A percentile compares a stretch with the other conserved stretches of the same genome.
These are phyloP conservation scores for Eimeria necatrix DNA, from an alignment of 169 alveolate species.

Conservation along the genomic window DNA sequence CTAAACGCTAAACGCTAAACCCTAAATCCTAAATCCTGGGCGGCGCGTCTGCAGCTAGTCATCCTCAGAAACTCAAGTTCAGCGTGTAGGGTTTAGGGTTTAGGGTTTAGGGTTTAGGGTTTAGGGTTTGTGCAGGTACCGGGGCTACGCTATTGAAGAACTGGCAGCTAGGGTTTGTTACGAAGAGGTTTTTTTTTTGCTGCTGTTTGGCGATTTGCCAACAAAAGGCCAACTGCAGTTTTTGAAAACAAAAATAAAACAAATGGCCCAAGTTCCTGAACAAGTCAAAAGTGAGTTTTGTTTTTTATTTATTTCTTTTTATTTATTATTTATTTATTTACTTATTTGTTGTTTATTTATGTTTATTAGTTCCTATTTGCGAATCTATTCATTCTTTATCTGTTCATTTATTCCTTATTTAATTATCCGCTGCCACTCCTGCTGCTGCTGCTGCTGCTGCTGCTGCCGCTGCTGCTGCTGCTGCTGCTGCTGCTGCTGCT, in stretches of 20 bases:
- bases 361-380: too few relatives aligned
- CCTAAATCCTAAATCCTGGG: background rate
- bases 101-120: constrained; percentile 4
- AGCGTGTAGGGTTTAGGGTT: background rate
- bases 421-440: too few relatives aligned
- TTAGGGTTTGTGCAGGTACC: constrained; percentile 72
- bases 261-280: constrained; percentile 2
- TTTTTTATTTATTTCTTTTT: too few relatives aligned
- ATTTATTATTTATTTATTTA: too few relatives aligned
- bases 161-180: constrained; percentile 90
- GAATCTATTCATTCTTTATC: too few relatives aligned
- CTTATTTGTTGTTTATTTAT: too few relatives aligned
- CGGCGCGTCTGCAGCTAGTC: background rate
- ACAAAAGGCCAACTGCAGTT: constrained; percentile 79
- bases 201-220: constrained; percentile 93
- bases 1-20: background rate
- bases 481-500: too few relatives aligned
- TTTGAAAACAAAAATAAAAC: background rate
- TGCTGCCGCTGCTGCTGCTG: too few relatives aligned
- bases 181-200: constrained; percentile 87
- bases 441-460: too few relatives aligned
- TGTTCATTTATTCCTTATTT: too few relatives aligned
- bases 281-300: background rate
- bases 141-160: constrained; percentile 93
- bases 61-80: background rate